phyloP scores from a whole-genome alignment of 208 protist genomes.

The Trichomonas vaginalis region DNA sequence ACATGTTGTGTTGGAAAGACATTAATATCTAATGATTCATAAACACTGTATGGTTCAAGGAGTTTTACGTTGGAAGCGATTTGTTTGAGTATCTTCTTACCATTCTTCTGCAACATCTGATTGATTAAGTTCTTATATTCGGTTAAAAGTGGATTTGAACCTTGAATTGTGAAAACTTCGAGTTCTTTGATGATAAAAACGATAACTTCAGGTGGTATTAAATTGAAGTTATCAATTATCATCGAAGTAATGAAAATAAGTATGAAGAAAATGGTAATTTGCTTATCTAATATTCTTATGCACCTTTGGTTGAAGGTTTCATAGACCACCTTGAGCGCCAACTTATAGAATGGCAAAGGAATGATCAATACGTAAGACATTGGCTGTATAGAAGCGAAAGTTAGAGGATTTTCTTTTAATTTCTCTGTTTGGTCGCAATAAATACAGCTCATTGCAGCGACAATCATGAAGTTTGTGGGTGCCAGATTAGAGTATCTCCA shows the following conservation, averaged over 20 bases:
- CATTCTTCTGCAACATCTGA: background rate
- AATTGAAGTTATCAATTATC: background rate
- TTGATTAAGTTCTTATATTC: background rate
- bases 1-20: background rate
- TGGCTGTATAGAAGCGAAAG: background rate
- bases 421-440: background rate
- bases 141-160: background rate
- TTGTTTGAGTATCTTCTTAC: background rate
- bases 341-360: background rate
- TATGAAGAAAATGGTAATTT: background rate
- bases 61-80: background rate
- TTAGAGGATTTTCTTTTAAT: background rate
- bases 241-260: background rate
- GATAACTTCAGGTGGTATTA: background rate
- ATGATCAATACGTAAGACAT: background rate
- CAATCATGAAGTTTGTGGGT: background rate
- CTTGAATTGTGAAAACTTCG: background rate
- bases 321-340: background rate
- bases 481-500: background rate
- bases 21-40: background rate
- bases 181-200: background rate
- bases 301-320: background rate
- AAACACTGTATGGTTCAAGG: background rate
- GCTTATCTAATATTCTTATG: background rate
- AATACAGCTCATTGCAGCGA: background rate